Evolutionary conservation across 129 eudicot genomes (phyloP).

Genomic region (Ambrosia artemisiifolia): DNA sequence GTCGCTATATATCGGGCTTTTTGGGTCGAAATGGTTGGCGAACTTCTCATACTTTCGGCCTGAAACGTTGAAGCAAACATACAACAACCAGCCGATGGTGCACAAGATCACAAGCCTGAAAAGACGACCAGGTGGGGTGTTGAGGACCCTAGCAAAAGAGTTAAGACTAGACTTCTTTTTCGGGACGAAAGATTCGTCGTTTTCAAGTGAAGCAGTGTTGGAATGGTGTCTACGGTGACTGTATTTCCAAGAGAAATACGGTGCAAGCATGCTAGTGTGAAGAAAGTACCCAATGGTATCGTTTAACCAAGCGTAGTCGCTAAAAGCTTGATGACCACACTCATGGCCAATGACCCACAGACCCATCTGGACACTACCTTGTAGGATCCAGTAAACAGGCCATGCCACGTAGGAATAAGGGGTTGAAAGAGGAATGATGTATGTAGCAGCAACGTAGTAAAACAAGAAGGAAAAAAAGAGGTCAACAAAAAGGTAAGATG

Average conservation of each 20-base stretch:
- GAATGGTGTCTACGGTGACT: constrained; percentile 1
- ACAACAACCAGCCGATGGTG: not conserved
- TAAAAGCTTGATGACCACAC: constrained; percentile 3
- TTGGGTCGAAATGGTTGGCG: not conserved
- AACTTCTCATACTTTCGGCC: not conserved
- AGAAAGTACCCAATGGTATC: not conserved
- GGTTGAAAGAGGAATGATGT: not conserved
- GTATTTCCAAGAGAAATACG: constrained; percentile 1
- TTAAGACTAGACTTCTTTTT: not conserved
- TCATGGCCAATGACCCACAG: constrained; percentile 3
- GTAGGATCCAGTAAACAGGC: constrained; percentile 2
- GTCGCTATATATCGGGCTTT: not conserved
- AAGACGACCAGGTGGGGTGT: constrained; percentile 9
- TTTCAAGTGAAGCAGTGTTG: not conserved
- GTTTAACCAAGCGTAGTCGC: not conserved
- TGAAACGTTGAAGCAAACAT: not conserved
- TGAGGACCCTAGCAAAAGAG: not conserved
- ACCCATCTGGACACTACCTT: constrained; percentile 1
- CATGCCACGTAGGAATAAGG: not conserved
- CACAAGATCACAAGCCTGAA: not conserved
- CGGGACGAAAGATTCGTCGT: not conserved
- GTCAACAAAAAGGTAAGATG: not conserved
- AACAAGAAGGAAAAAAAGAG: constrained; percentile 3
- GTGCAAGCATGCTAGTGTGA: not conserved
- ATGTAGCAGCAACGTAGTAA: not conserved